A percentile compares a stretch with the other conserved stretches of the same genome.
Evolutionary conservation across 768 basidiomycete genomes (phyloP).

Genomic region (Collybiopsis luxurians): DNA sequence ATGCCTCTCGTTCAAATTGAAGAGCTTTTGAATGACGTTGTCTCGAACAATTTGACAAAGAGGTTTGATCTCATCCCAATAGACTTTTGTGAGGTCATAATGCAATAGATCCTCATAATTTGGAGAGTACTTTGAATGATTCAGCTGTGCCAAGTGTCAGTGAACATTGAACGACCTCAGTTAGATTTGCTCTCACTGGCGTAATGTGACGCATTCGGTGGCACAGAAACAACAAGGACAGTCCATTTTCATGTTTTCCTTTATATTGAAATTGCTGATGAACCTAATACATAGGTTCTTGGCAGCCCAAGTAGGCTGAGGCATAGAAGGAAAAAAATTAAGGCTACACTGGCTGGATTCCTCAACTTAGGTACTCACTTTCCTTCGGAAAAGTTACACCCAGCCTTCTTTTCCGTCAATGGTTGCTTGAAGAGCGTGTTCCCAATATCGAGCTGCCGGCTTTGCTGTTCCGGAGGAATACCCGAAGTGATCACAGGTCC

Average conservation of each 20-base stretch:
- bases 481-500: slow-evolving; percentile 38
- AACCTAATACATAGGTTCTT: slow-evolving; percentile 30
- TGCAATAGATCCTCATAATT: slow-evolving; percentile 14
- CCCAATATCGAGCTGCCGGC: slow-evolving; percentile 33
- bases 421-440: slow-evolving; percentile 32
- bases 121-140: slow-evolving; percentile 32
- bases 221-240: too few relatives aligned
- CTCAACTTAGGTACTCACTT: slow-evolving; percentile 16
- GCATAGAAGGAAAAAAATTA: not conserved
- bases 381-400: slow-evolving; percentile 30
- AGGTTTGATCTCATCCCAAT: slow-evolving; percentile 24
- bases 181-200: too few relatives aligned
- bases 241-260: slow-evolving; percentile 35
- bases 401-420: slow-evolving; percentile 30
- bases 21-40: slow-evolving; percentile 26
- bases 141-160: slow-evolving; percentile 16
- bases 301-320: slow-evolving; percentile 32
- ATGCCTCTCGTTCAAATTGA: slow-evolving; percentile 34
- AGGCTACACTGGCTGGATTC: too few relatives aligned
- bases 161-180: not conserved
- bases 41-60: slow-evolving; percentile 28
- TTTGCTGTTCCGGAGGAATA: slow-evolving; percentile 33
- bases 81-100: slow-evolving; percentile 21
- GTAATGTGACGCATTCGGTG: too few relatives aligned
- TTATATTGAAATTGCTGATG: slow-evolving; percentile 28